Base-by-base conservation (phyloP, 257 asterid species). In the Penstemon newberryi region DNA sequence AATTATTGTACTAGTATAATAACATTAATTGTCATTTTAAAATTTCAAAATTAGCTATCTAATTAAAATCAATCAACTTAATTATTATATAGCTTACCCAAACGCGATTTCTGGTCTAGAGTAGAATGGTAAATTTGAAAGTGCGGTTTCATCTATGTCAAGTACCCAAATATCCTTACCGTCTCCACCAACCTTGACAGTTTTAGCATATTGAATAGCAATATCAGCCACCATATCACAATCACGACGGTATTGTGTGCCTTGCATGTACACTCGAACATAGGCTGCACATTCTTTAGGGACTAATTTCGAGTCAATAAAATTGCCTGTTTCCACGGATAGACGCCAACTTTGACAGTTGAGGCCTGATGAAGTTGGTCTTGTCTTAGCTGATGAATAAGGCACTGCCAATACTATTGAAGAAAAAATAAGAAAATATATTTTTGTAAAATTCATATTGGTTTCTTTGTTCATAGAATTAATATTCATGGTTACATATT, bases 81-180 rank as follows among this genome's bases (percentile, higher is more conserved):
- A 55, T 11, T 15, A 9, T 58, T 44, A 44, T 1, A 42, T 40
- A 8, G 18, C 18, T 37, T 74, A 82, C 87, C 90, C 90, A 13
- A 71, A 82, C 43, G 65, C 81, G 51, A 82, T 81, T 40, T 82
- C 82, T 0, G 84, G 39, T 5, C 79, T 70, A 53, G 83, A 72
- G 49, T 74, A 82, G 52, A 78, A 82, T 4, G 83, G 80, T 0
- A 66, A 3, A 59, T 85, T 82, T 46, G 90, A 85, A 18, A 85
- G 84, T 0, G 84, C 0, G 8, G 86, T 82, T 44, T 85, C 90
- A 8, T 82, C 90, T 51, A 85, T 71, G 46, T 85, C 87, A 8
- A 85, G 80, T 1, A 85, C 72, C 90, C 90, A 85, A 63, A 77
- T 44, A 36, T 77, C 82, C 63, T 63, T 82, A 7, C 81, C 84